Evolutionary conservation across 495 filamentous ascomycete genomes (phyloP).

Genomic region (Glarea lozoyensis): DNA sequence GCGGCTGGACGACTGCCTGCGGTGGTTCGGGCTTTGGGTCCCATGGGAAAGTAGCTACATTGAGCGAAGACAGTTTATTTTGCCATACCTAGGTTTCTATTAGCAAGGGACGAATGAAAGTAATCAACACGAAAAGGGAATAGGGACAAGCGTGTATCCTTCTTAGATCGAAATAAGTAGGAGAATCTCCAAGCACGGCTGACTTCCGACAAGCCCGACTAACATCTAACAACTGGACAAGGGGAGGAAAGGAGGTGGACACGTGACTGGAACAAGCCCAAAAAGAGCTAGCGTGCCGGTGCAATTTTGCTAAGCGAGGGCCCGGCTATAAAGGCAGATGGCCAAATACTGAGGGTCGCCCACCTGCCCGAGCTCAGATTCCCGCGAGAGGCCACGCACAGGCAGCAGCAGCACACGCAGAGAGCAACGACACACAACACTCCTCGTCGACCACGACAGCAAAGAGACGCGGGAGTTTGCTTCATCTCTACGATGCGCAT

Average conservation of each 20-base stretch:
- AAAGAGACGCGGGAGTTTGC: background rate
- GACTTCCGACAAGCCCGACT: no score
- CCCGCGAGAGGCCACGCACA: constrained; percentile 11
- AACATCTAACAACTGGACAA: no score
- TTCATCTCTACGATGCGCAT: no score
- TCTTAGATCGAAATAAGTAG: no score
- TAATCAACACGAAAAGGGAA: background rate
- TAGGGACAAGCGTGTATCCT: no score
- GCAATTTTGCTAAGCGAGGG: constrained; percentile 6
- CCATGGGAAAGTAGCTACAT: constrained; percentile 89
- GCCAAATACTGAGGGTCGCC: constrained; percentile 49
- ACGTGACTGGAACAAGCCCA: constrained; percentile 22
- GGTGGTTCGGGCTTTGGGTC: constrained; percentile 60
- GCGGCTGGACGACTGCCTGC: constrained; percentile 29
- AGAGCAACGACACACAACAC: background rate
- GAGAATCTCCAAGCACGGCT: no score
- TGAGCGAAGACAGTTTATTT: constrained; percentile 69
- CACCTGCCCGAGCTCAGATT: no score
- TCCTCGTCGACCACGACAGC: background rate
- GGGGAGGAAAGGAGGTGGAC: constrained; percentile 6
- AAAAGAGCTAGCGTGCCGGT: constrained; percentile 15
- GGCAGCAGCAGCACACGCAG: constrained; percentile 9
- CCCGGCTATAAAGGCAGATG: constrained; percentile 35
- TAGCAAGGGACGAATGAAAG: constrained; percentile 4
- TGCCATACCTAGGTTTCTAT: constrained; percentile 71